Percentiles rank a stretch among this genome's conserved stretches.
Evolutionary conservation across 148 eudicot species (phyloP).

Genomic region (Fagopyrum homotropicum): DNA sequence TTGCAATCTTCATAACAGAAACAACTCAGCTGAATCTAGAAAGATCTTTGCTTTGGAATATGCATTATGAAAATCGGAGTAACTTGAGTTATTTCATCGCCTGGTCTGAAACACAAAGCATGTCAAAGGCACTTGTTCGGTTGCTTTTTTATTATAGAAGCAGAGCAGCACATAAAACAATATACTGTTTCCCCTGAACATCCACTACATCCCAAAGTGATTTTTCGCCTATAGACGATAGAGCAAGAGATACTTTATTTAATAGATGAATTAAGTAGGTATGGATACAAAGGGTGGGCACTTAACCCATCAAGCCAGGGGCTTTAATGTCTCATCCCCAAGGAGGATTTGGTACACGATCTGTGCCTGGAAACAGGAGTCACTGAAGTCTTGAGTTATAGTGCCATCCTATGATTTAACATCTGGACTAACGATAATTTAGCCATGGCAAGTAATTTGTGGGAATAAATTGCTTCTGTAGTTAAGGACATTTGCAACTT

Average conservation of each 20-base stretch:
- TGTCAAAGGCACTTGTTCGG: neutral
- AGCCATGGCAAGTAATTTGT: neutral
- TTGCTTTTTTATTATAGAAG: neutral
- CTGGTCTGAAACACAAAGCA: neutral
- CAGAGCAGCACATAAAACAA: neutral
- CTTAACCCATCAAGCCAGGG: neutral
- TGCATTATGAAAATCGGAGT: neutral
- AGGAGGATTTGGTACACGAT: neutral
- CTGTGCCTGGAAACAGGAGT: neutral
- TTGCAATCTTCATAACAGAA: neutral
- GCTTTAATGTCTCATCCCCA: neutral
- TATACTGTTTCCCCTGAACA: neutral
- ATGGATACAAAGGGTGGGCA: slow-evolving; percentile 1
- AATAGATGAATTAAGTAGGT: neutral
- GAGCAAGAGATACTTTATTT: neutral
- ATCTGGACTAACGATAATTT: neutral
- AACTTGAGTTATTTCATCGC: slow-evolving; percentile 1
- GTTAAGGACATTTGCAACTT: neutral
- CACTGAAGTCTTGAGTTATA: neutral
- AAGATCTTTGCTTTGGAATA: neutral
- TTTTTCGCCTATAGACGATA: neutral
- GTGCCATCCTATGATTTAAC: neutral
- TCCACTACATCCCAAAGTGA: neutral
- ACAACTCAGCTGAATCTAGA: neutral
- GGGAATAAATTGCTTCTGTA: neutral